phyloP scores from a whole-genome alignment of 257 asterid genomes.

The Solanum virginianum region DNA sequence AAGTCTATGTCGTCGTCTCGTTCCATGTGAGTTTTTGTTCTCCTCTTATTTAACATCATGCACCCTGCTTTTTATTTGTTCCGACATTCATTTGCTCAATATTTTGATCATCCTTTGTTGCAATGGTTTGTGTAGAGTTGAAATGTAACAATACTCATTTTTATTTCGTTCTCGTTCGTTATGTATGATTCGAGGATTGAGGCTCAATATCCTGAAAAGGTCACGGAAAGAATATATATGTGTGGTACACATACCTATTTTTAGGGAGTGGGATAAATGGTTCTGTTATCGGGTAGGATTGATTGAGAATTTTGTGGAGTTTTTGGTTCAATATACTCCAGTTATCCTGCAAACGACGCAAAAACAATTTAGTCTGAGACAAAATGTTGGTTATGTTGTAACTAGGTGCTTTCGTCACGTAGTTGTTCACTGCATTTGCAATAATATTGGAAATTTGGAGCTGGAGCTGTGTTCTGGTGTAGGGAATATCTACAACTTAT shows the following conservation, averaged over 20 bases:
- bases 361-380: neutral
- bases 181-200: neutral
- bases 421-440: neutral
- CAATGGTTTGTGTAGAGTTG: neutral
- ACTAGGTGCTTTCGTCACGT: neutral
- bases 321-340: neutral
- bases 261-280: neutral
- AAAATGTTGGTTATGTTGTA: neutral
- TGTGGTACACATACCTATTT: neutral
- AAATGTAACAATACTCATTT: neutral
- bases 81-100: neutral
- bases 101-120: neutral
- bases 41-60: neutral
- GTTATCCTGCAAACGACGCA: neutral
- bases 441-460: neutral
- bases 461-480: neutral
- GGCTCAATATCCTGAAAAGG: neutral
- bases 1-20: slow-evolving; percentile 3
- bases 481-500: neutral
- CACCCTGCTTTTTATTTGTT: neutral
- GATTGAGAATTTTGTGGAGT: neutral
- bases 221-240: neutral
- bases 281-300: neutral
- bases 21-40: neutral
- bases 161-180: neutral